These are phyloP conservation scores for Niveomyces coronatus DNA, from an alignment of 2,329 filamentous ascomycete genomes.

Conservation along the genomic window DNA sequence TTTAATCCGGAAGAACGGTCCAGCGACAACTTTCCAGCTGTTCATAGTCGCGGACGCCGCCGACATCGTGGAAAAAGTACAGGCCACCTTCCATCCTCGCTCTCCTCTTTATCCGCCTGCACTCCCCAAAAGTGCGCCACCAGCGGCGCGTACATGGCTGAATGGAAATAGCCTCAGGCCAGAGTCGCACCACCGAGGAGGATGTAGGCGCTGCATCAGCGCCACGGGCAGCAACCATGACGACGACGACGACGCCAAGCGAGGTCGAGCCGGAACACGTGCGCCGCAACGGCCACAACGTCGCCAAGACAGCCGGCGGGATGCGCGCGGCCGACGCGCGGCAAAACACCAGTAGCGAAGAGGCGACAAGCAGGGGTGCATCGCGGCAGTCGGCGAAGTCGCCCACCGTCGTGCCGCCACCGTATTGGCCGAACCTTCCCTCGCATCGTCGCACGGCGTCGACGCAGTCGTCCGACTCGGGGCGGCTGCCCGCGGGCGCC, in stretches of 20 bases:
- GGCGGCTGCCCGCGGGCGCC: constrained; percentile 39
- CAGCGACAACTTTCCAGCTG: too few relatives aligned
- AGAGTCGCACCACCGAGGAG: not conserved
- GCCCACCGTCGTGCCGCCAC: constrained; percentile 29
- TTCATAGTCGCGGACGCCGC: too few relatives aligned
- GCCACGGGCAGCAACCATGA: not conserved
- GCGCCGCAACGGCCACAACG: not conserved
- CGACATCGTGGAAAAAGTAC: too few relatives aligned
- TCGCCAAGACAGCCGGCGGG: too few relatives aligned
- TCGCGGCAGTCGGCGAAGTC: constrained; percentile 19
- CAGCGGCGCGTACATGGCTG: not conserved
- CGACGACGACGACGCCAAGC: not conserved
- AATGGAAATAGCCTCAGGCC: not conserved
- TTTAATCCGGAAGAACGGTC: too few relatives aligned
- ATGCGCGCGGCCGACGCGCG: too few relatives aligned
- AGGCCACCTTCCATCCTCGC: not conserved
- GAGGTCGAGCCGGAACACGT: not conserved
- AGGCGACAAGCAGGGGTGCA: constrained; percentile 14
- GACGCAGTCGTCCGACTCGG: constrained; percentile 38
- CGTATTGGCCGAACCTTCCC: constrained; percentile 31
- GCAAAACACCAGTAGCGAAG: too few relatives aligned
- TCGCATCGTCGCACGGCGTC: constrained; percentile 28
- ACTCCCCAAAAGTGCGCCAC: too few relatives aligned
- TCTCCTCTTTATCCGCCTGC: not conserved
- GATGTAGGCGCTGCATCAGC: not conserved